Evolutionary conservation across 2,329 filamentous ascomycete genomes (phyloP), one percentile per base, ranked within the genome.

Genomic region (Macrophomina tecta): DNA sequence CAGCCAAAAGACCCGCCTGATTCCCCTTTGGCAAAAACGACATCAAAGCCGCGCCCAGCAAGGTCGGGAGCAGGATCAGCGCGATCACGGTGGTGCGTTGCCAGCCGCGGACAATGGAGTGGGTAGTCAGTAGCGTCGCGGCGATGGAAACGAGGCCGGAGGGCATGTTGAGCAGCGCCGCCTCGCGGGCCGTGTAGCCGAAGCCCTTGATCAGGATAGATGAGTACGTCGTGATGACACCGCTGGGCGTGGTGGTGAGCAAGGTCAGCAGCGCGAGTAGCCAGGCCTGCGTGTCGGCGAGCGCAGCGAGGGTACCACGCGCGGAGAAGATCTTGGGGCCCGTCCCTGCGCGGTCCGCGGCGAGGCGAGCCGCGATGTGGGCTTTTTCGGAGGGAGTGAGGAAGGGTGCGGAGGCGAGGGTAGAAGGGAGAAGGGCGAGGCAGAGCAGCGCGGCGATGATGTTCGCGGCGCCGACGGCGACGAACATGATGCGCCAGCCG

Each of bases 401-500:
- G 45, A 62, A 62, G 58, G 28, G 23, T 12, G 40, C 58, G 38
- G 9, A 4, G 7, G 14, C 5, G 28, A 36, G 9, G 40, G 40
- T 62, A 5, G 40, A 48, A 7, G 58, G 58, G 40, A 62, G 58
- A 6, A 69, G 30, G 2, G 61, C 32, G 55, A 73, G 64, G 16
- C 75, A 70, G 4, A 72, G 63, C 32, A 80, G 72, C 7, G 79
- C 80, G 18, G 78, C 70, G n/a, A 72, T 65, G 56, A 80, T 75
- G 16, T 81, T 83, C 38, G 82, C 70, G 0, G 82, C 70, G 0
- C 82, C 82, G 66, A 82, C 79, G 9, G 81, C 73, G 2, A 84
- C 72, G 68, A 84, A 83, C 77, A 84, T 80, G 58, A 85, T 86
- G 70, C 85, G 83, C 84, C 84, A 87, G 52, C 80, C 77, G 30